Base-by-base conservation (phyloP, 2,329 filamentous ascomycete genomes). In the Aspergillus pseudoviridinutans region DNA sequence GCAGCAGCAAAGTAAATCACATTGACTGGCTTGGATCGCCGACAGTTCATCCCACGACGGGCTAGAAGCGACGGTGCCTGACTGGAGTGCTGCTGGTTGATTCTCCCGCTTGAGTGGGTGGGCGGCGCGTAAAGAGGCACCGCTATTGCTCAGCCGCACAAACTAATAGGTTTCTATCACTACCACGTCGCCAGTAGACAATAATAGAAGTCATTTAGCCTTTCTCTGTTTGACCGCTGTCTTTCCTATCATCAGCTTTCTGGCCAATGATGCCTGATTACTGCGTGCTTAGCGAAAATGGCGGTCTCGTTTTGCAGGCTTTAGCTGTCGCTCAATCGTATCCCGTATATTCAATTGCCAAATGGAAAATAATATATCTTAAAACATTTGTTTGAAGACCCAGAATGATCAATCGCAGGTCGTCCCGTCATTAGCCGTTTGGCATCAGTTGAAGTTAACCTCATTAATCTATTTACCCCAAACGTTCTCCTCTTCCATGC, bases 401-500 rank as follows among this genome's bases (percentile, higher is more conserved):
- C 44, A 47, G 42, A 46, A 47, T 24, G 22, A 24, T 47, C 14
- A 47, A 47, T 17, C 44, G 24, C 22, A 25, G 44, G 24, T 25
- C 44, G 22, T 47, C 17, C 12, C 44, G 44, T 47, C 44, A 47
- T 47, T 24, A 47, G 5, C 20, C n/a, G 42, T 14, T 46, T 22
- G 8, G 42, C 22, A 24, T 14, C 14, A 47, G 22, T 3, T 47
- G n/a, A 14, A n/a, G 44, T 14, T 17, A 24, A 14, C 4, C 4
- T 14, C 44, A 12, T 47, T 24, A 14, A 47, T 20, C 64, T 68
- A 72, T 59, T 63, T 66, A 47, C 57, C 59, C 71, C 71, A 73
- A 56, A 73, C 70, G 60, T 73, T 72, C 56, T 75, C 74, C 51
- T 76, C 74, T 22, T 73, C 70, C 44, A 76, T 58, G 7, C 64